Evolutionary conservation across 1,284 basidiomycete species (phyloP).

Genomic region (Cryptococcus maquisensis): DNA sequence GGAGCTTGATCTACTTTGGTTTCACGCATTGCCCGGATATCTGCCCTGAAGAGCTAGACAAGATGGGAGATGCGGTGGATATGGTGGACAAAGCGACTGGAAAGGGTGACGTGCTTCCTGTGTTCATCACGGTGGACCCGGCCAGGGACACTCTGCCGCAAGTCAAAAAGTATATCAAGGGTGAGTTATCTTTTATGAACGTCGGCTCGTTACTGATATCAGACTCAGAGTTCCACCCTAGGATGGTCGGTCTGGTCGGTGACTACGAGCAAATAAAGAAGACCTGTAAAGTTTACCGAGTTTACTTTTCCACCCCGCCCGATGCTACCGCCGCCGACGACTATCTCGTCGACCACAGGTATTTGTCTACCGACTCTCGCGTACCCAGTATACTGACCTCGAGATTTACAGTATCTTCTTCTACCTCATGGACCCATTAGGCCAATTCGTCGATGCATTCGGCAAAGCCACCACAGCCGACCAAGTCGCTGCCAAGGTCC

Average conservation of each 20-base stretch:
- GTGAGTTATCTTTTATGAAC: constrained; percentile 26
- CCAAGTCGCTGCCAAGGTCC: constrained; percentile 60
- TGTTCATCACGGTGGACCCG: constrained; percentile 96
- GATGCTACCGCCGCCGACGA: constrained; percentile 68
- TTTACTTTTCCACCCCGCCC: constrained; percentile 97
- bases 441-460: constrained; percentile 94
- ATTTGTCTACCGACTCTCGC: constrained; percentile 11
- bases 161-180: constrained; percentile 54
- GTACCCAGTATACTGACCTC: no score
- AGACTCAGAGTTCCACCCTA: constrained; percentile 79
- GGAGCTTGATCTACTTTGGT: constrained; percentile 88
- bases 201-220: background rate
- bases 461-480: constrained; percentile 73
- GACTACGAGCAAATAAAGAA: constrained; percentile 79
- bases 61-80: constrained; percentile 80
- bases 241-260: constrained; percentile 83
- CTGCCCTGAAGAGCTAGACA: constrained; percentile 96
- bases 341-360: constrained; percentile 87
- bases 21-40: constrained; percentile 99
- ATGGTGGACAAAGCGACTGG: constrained; percentile 63
- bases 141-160: constrained; percentile 72
- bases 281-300: constrained; percentile 90
- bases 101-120: constrained; percentile 61
- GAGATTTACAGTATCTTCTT: constrained; percentile 69
- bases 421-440: constrained; percentile 95